A percentile compares a stretch with the other conserved stretches of the same genome.
phyloP scores from a whole-genome alignment of 1,284 basidiomycete genomes.

The Austroboletus niveus region DNA sequence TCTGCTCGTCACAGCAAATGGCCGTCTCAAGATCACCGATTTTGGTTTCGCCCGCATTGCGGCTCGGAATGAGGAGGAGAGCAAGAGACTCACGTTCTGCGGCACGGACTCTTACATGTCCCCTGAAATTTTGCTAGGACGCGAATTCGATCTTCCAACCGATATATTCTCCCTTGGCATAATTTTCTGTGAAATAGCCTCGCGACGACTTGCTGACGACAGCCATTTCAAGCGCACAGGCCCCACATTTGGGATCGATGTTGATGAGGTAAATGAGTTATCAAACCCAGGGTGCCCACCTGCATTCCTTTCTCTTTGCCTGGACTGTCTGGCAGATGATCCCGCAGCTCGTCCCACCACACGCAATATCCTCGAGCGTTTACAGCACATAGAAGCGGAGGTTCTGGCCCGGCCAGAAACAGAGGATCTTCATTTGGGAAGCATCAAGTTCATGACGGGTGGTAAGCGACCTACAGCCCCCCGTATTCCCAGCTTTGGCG shows the following conservation, averaged over 20 bases:
- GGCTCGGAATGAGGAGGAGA: conserved; percentile 87
- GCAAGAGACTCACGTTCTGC: conserved; percentile 90
- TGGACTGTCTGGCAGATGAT: conserved; percentile 77
- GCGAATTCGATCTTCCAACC: conserved; percentile 90
- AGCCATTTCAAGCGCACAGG: conserved; percentile 76
- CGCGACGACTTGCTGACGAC: conserved; percentile 83
- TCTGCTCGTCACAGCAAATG: conserved; percentile 89
- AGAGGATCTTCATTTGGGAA: conserved; percentile 79
- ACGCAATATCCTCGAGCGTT: conserved; percentile 69
- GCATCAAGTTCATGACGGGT: conserved; percentile 74
- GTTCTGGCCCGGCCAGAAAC: conserved; percentile 69
- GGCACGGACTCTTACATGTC: conserved; percentile 95
- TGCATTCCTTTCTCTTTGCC: conserved; percentile 72
- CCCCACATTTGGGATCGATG: conserved; percentile 78
- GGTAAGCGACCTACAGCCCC: conserved; percentile 61
- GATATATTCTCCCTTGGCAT: conserved; percentile 95
- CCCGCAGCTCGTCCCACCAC: conserved; percentile 75
- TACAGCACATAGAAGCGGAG: conserved; percentile 79
- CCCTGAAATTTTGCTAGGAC: conserved; percentile 90
- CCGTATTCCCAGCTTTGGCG: conserved; percentile 83
- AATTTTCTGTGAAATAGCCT: conserved; percentile 91
- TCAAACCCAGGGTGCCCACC: conserved; percentile 79
- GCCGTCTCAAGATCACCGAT: conserved; percentile 94
- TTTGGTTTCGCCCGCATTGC: conserved; percentile 96
- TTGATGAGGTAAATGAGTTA: conserved; percentile 66